phyloP scores from a whole-genome alignment of 345 rosid genomes.

The Ceriops decandra region DNA sequence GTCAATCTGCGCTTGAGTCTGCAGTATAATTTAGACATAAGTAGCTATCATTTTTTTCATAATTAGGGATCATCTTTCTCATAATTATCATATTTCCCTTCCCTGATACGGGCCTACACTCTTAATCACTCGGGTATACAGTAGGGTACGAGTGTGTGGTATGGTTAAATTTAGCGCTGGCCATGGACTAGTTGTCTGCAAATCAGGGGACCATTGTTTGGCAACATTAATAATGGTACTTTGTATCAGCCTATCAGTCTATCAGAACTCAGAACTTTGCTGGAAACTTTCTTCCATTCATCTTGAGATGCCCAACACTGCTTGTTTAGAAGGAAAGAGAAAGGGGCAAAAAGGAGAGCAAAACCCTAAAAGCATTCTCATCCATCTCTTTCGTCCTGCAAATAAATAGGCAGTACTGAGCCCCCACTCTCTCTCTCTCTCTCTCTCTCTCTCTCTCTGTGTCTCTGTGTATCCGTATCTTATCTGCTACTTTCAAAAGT shows the following conservation, averaged over 20 bases:
- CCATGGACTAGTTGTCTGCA: not conserved
- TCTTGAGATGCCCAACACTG: slow-evolving; percentile 31
- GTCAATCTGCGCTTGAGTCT: too few species aligned
- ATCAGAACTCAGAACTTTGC: slow-evolving; percentile 21
- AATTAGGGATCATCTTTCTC: too few species aligned
- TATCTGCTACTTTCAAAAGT: too few species aligned
- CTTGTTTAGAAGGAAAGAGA: slow-evolving; percentile 11
- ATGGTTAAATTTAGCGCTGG: not conserved
- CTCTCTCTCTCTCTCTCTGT: not conserved
- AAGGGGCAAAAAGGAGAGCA: not conserved
- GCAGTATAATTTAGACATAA: too few species aligned
- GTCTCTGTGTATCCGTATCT: too few species aligned
- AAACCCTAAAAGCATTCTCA: slow-evolving; percentile 32
- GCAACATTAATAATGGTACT: slow-evolving; percentile 16
- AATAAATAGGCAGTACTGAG: slow-evolving; percentile 3
- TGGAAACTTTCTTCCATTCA: slow-evolving; percentile 18
- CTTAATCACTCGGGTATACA: too few species aligned
- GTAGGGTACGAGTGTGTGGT: too few species aligned
- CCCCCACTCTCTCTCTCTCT: not conserved
- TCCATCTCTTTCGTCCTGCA: slow-evolving; percentile 33
- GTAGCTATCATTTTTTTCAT: too few species aligned
- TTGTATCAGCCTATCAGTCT: slow-evolving; percentile 7
- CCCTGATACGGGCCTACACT: too few species aligned
- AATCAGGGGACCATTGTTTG: slow-evolving; percentile 28
- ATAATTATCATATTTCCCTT: too few species aligned